Conservation (phyloP, 768 basidiomycete species). For the Candolleomyces eurysporus region DNA sequence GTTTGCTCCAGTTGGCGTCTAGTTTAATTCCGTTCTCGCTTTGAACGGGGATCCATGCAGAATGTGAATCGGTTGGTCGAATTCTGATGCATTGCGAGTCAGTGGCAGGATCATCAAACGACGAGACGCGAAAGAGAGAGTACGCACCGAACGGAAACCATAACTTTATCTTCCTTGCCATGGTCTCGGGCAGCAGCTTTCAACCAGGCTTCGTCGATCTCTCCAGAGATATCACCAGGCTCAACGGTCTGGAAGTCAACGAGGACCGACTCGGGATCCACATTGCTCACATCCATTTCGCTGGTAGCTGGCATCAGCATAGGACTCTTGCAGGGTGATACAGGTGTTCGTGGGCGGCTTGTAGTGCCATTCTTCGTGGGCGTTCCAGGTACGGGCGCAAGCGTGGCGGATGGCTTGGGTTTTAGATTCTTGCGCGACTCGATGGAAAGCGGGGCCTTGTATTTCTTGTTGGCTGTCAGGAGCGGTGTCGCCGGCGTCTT, state of each 20-base stretch:
- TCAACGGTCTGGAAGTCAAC: constrained; percentile 77
- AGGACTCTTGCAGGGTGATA: constrained; percentile 51
- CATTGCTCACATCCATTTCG: constrained; percentile 74
- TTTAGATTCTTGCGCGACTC: constrained; percentile 32
- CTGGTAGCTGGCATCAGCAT: constrained; percentile 45
- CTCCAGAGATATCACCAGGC: constrained; percentile 61
- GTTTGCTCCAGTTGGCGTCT: constrained; percentile 53
- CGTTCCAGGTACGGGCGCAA: constrained; percentile 51
- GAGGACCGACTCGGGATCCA: constrained; percentile 73
- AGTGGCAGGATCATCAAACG: constrained; percentile 1
- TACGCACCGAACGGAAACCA: constrained; percentile 77
- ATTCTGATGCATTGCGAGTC: constrained; percentile 40
- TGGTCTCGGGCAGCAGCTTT: constrained; percentile 42
- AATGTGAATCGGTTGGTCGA: constrained; percentile 50
- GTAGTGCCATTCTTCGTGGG: constrained; percentile 43
- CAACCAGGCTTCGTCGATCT: constrained; percentile 61
- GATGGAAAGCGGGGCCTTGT: constrained; percentile 59
- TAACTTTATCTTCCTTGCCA: constrained; percentile 81
- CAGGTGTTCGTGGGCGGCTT: constrained; percentile 52
- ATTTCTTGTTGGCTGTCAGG: constrained; percentile 57
- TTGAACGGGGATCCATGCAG: constrained; percentile 56
- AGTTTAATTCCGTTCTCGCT: constrained; percentile 58
- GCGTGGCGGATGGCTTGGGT: constrained; percentile 30
- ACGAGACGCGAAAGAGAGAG: neutral
- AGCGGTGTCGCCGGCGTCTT: constrained; percentile 29